phyloP scores from a whole-genome alignment of 2,329 filamentous ascomycete genomes.

The Blastomyces gilchristii region DNA sequence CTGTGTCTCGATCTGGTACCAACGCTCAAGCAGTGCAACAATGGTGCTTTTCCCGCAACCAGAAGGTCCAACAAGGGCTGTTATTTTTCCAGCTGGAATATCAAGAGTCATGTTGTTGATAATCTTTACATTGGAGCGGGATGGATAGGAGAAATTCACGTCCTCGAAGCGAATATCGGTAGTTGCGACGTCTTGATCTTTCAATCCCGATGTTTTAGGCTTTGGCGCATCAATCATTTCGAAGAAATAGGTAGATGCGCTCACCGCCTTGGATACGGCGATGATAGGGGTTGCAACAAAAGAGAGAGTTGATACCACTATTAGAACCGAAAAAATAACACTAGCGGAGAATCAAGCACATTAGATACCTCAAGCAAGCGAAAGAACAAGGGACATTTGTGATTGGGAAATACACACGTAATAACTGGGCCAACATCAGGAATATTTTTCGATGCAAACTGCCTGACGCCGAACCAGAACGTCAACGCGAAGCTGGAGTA shows the following conservation, averaged over 20 bases:
- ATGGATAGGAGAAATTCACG: constrained; percentile 64
- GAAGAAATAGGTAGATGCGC: constrained; percentile 26
- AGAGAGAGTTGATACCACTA: constrained; percentile 13
- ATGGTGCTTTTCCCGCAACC: constrained; percentile 40
- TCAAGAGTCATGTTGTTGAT: constrained; percentile 27
- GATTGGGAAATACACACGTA: constrained; percentile 19
- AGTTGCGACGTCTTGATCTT: constrained; percentile 42
- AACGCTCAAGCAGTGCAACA: constrained; percentile 34
- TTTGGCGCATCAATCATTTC: constrained; percentile 24
- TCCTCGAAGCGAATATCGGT: constrained; percentile 48
- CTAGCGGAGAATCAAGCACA: constrained; percentile 12
- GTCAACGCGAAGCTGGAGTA: constrained; percentile 29
- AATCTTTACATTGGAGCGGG: constrained; percentile 28
- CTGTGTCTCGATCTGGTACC: constrained; percentile 27
- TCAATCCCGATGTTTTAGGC: constrained; percentile 30
- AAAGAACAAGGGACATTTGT: background rate
- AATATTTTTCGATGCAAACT: constrained; percentile 27
- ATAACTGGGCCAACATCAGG: constrained; percentile 28
- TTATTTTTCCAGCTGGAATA: constrained; percentile 30
- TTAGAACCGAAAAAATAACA: constrained; percentile 28
- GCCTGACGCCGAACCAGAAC: constrained; percentile 31
- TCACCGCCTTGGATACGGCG: constrained; percentile 27
- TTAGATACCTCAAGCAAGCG: background rate
- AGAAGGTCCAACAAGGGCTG: constrained; percentile 38
- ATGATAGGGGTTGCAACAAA: constrained; percentile 23